Percentiles rank a stretch among this genome's conserved stretches.
Evolutionary conservation across 805 yeast genomes (phyloP).

Genomic region (Metschnikowia borealis): DNA sequence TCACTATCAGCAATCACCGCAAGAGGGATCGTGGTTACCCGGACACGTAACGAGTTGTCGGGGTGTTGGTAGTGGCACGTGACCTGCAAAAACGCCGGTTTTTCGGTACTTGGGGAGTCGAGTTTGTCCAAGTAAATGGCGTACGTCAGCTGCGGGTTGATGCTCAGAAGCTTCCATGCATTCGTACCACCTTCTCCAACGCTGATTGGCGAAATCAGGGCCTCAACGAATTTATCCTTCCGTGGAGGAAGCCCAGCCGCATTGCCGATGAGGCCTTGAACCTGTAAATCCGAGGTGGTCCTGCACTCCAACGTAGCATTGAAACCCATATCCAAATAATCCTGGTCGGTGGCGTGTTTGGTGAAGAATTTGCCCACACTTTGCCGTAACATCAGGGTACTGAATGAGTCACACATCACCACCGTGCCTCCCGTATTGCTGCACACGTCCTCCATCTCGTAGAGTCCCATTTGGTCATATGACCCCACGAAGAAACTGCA

Average conservation of each 20-base stretch:
- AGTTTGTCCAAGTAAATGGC: conserved; percentile 53
- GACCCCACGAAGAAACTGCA: conserved; percentile 60
- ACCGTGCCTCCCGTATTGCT: conserved; percentile 60
- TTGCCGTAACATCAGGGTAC: conserved; percentile 65
- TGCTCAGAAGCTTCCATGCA: conserved; percentile 57
- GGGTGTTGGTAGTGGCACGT: conserved; percentile 61
- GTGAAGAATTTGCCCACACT: conserved; percentile 52
- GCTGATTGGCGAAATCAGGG: conserved; percentile 28
- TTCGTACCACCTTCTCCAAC: conserved; percentile 52
- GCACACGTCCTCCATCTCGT: conserved; percentile 59
- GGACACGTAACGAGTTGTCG: conserved; percentile 51
- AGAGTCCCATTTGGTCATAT: conserved; percentile 65
- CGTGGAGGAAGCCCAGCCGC: conserved; percentile 43
- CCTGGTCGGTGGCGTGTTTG: conserved; percentile 25
- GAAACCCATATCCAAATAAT: conserved; percentile 47
- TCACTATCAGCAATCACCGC: conserved; percentile 41
- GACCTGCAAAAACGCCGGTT: conserved; percentile 45
- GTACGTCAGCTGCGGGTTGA: conserved; percentile 56
- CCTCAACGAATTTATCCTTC: conserved; percentile 23
- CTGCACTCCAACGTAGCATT: conserved; percentile 60
- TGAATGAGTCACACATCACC: conserved; percentile 61
- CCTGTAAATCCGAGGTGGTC: conserved; percentile 45
- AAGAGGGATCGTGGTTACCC: conserved; percentile 56
- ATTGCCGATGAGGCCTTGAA: conserved; percentile 62
- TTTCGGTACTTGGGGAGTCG: conserved; percentile 25